These are phyloP conservation scores for Oenanthe sinensis DNA, from an alignment of 129 eudicot genomes.

Conservation along the genomic window DNA sequence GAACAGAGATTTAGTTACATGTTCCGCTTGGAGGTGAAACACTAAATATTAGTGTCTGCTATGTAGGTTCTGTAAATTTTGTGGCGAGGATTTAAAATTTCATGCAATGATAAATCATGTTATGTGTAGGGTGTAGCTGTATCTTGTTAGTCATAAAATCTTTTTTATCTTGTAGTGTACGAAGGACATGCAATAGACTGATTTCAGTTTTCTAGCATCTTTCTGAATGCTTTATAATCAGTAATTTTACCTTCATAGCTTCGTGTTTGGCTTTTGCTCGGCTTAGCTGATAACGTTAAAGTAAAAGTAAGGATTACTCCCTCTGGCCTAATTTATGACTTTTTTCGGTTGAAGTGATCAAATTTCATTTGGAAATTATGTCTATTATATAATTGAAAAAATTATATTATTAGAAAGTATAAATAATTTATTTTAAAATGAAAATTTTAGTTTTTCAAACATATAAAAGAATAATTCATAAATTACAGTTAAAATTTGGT, in stretches of 20 bases:
- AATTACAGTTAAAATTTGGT: too few species aligned
- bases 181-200: background rate
- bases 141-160: background rate
- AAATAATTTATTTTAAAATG: too few species aligned
- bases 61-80: slow-evolving; percentile 5
- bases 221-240: background rate
- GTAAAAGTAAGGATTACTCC: too few species aligned
- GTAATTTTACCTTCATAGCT: background rate
- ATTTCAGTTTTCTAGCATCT: background rate
- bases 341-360: too few species aligned
- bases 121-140: background rate
- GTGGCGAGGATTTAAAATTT: background rate
- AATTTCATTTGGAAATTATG: too few species aligned
- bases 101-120: background rate
- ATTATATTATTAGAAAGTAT: too few species aligned
- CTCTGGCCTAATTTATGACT: too few species aligned
- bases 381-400: too few species aligned
- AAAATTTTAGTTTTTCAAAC: too few species aligned
- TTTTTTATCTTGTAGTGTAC: background rate
- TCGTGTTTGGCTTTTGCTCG: too few species aligned
- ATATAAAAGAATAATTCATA: too few species aligned
- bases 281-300: too few species aligned
- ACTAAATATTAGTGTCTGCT: background rate
- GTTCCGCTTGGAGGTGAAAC: slow-evolving; percentile 69
- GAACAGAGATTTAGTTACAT: slow-evolving; percentile 49